Base-by-base conservation (phyloP, 2,329 filamentous ascomycete species). In the Sphaerostilbella broomeana region DNA sequence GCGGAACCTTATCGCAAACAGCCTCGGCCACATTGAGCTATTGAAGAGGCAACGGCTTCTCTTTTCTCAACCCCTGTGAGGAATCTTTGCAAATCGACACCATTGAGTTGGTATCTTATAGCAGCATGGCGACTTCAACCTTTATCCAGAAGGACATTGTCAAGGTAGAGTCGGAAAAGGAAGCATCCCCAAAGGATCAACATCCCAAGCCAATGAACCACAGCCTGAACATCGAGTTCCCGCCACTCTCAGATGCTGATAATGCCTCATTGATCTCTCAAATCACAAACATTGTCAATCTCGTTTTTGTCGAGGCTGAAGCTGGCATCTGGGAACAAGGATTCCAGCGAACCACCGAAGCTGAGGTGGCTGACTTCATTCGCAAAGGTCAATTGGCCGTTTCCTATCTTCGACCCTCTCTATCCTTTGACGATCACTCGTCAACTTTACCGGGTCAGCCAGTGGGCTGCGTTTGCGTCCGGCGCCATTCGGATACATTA, bases 391-490 rank as follows among this genome's bases (percentile, higher is more conserved):
- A 52, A 6, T 46, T 60, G 4, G 57, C 53, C 0, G 37, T 60
- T 5, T 50, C 50, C 3, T 53, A 49, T 11, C 44, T 47, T 6
- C 15, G 25, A 11, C 25, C 33, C 5, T 3, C 19, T 10, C 4
- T 13, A 6, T 12, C 40, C 20, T 21, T 22, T 5, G 17, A 28
- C 2, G 19, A 11, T 11, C 6, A 7, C 9, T 20, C 7, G 20
- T 6, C 8, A 5, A 5, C 10, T 20, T 15, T 11, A 27, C 24
- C 30, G 19, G 27, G 28, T 2, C 22, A 50, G 1, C 38, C 48
- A 1, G 39, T 57, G 3, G 57, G 57, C 9, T 59, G 57, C 20
- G 47, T 59, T 6, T 49, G 39, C 18, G 34, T 57, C 25, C 59
- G 55, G 37, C 35, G 42, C 2, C 21, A 47, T 1, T 47, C 47